These are phyloP conservation scores for Ceratocystiopsis minuta DNA, from an alignment of 2,329 filamentous ascomycete genomes.

Conservation along the genomic window DNA sequence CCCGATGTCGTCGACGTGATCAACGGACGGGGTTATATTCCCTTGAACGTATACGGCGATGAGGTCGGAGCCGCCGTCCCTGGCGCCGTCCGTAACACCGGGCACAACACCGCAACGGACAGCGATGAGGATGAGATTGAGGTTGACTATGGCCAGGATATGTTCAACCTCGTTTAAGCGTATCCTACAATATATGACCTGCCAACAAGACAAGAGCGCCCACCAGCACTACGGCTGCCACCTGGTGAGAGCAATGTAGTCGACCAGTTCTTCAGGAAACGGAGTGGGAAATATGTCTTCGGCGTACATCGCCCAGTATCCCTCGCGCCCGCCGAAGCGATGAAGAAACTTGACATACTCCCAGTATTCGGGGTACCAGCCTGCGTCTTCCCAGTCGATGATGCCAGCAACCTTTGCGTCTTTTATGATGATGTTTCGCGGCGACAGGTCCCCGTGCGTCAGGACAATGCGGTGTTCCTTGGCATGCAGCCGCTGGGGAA, in stretches of 20 bases:
- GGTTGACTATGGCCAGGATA: too few relatives aligned
- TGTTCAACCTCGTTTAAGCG: too few relatives aligned
- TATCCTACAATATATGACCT: too few relatives aligned
- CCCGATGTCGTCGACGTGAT: too few relatives aligned
- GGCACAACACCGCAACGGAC: too few relatives aligned
- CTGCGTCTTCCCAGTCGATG: slow-evolving; percentile 28
- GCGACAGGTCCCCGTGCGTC: slow-evolving; percentile 31
- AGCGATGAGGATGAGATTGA: too few relatives aligned
- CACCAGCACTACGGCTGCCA: slow-evolving; percentile 5
- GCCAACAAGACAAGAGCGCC: too few relatives aligned
- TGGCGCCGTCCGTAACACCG: too few relatives aligned
- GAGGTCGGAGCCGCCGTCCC: too few relatives aligned
- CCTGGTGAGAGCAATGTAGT: slow-evolving; percentile 11
- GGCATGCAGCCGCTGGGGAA: slow-evolving; percentile 10
- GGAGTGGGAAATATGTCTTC: slow-evolving; percentile 12
- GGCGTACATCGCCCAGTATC: slow-evolving; percentile 11
- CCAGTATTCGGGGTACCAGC: slow-evolving; percentile 28
- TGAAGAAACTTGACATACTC: slow-evolving; percentile 18
- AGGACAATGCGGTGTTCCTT: slow-evolving; percentile 21
- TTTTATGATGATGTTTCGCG: slow-evolving; percentile 24
- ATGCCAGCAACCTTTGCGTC: slow-evolving; percentile 22
- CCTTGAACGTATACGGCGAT: too few relatives aligned
- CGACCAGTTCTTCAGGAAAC: slow-evolving; percentile 13
- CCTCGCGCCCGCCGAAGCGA: slow-evolving; percentile 3
- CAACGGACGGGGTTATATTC: too few relatives aligned